Evolutionary conservation across 306 rosid species (phyloP).

Genomic region (Citrullus amarus): DNA sequence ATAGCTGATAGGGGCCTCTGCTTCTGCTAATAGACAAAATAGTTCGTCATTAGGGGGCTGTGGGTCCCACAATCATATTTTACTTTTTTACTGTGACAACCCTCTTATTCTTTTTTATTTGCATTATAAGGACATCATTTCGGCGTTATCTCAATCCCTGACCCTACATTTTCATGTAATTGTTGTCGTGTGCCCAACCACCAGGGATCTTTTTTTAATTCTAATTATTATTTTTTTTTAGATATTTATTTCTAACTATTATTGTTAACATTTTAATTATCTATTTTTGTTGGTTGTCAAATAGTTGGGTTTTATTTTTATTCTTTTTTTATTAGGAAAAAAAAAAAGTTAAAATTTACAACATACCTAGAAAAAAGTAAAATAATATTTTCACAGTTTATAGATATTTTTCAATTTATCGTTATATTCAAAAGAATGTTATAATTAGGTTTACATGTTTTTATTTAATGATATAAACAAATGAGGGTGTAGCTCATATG

Average conservation of each 20-base stretch:
- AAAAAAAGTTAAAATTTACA: not conserved
- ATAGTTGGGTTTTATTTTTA: not conserved
- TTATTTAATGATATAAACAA: no score
- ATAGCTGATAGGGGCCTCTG: slow-evolving; percentile 30
- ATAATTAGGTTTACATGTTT: no score
- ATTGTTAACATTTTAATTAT: no score
- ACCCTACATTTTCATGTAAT: not conserved
- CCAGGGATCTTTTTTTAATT: not conserved
- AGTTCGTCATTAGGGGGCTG: not conserved
- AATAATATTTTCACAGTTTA: not conserved
- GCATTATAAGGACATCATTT: slow-evolving; percentile 8
- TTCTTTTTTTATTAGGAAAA: not conserved
- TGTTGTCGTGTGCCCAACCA: not conserved
- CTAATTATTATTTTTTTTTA: not conserved
- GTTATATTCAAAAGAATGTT: no score
- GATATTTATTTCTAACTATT: not conserved
- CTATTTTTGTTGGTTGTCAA: not conserved
- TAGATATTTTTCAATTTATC: not conserved
- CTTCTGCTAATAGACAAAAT: slow-evolving; percentile 15
- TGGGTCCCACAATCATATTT: not conserved
- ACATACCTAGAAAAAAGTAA: not conserved
- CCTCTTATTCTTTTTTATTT: not conserved
- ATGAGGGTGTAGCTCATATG: no score
- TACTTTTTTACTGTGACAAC: slow-evolving; percentile 24
- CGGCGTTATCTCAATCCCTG: not conserved